Base-by-base conservation (phyloP, 2,329 filamentous ascomycete species). In the Anthostomella pinea region DNA sequence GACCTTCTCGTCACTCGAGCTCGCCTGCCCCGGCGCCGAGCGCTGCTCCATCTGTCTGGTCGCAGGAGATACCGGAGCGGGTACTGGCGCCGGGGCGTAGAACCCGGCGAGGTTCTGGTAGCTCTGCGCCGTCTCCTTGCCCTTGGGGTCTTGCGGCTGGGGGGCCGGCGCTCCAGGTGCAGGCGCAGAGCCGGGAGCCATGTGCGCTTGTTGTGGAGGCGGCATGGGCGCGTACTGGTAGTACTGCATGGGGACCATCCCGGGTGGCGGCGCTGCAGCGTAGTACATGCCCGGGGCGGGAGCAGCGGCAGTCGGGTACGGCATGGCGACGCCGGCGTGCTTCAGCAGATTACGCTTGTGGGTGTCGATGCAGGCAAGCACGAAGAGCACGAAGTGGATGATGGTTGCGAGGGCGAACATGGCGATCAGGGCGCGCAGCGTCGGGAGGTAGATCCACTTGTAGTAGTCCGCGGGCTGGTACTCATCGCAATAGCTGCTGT, bases 321-420 rank as follows among this genome's bases (percentile, higher is more conserved):
- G 41, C 35, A 54, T 23, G 27, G 52, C 34, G 10, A 52, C 19
- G 8, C 50, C 48, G 1, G 48, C 37, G 10, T 48, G 38, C 35
- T 36, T 51, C 22, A 52, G 11, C 8, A 30, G 8, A 33, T 59
- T 59, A 15, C 55, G 55, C 36, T 45, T 54, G 27, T 57, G 49
- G 7, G 56, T 57, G 20, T 59, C 56, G 43, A 58, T 49, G 41
- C 56, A 59, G 11, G 55, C 56, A 16, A 57, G 22, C 8, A 58
- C 81, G 64, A 89, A 91, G 5, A 93, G 97, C 27, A 79, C 73
- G 48, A 96, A 78, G 54, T 96, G 93, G 21, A 90, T 73, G 38
- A 96, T 69, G 51, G 88, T 77, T 1, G 89, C 85, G 25, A 84
- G 66, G 16, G 79, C 84, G 21, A 87, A 78, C 54, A 97, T 85